Evolutionary conservation across 305 asterid species (phyloP).

Genomic region (Fraxinus baroniana): DNA sequence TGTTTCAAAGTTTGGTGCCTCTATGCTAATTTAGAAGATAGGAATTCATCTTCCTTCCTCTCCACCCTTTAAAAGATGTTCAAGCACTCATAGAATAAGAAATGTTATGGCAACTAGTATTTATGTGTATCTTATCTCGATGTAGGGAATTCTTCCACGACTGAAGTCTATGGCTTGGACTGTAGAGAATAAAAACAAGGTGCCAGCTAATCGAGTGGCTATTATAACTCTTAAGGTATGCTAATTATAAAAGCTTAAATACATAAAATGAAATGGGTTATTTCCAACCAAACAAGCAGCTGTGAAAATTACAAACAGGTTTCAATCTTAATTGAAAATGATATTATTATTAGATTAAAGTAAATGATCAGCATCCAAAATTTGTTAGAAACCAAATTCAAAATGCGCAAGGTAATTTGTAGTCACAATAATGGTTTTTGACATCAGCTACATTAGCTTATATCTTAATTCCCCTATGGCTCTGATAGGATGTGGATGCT

Average conservation of each 20-base stretch:
- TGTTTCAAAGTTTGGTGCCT: background rate
- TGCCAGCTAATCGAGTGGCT: constrained; percentile 37
- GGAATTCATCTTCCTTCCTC: background rate
- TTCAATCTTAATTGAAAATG: background rate
- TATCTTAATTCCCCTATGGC: background rate
- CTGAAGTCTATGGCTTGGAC: constrained; percentile 55
- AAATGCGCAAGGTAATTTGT: background rate
- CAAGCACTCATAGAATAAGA: background rate
- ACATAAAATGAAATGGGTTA: background rate
- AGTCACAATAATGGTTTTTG: background rate
- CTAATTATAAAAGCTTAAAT: constrained; percentile 3
- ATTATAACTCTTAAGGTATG: constrained; percentile 45
- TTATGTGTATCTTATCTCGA: constrained; percentile 3
- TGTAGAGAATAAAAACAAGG: constrained; percentile 33
- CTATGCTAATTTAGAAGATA: background rate
- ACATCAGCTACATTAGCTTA: background rate
- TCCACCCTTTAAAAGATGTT: background rate
- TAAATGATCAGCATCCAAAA: background rate
- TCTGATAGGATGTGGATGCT: background rate
- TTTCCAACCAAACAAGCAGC: background rate
- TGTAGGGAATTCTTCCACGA: constrained; percentile 45
- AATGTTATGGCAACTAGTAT: background rate
- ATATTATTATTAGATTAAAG: background rate
- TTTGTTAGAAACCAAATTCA: background rate
- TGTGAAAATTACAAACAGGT: background rate